Percentiles rank a stretch among this genome's conserved stretches.
These are phyloP conservation scores for Noccaea caerulescens DNA, from an alignment of 345 rosid species.

Conservation along the genomic window DNA sequence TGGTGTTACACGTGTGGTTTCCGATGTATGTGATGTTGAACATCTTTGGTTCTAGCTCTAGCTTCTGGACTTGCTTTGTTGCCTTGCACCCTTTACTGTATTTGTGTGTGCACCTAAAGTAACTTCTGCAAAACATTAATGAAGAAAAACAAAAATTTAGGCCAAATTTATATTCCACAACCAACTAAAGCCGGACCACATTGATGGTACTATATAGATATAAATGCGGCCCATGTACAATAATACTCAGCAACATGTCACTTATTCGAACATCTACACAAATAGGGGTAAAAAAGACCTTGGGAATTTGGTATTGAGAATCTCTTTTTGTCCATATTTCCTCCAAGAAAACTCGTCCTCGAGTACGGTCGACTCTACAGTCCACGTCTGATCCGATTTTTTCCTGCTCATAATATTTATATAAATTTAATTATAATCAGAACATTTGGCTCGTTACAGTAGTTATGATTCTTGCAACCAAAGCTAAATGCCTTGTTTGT, in stretches of 20 bases:
- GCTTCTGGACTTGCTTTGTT: conserved; percentile 79
- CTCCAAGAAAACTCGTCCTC: conserved; percentile 81
- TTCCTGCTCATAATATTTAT: conserved; percentile 52
- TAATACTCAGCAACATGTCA: conserved; percentile 23
- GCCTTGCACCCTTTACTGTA: conserved; percentile 70
- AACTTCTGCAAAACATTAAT: conserved; percentile 59
- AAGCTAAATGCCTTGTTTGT: conserved; percentile 10
- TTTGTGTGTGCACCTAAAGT: conserved; percentile 86
- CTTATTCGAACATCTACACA: background rate
- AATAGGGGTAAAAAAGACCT: conserved; percentile 51
- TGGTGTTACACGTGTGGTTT: conserved; percentile 63
- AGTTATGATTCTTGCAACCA: conserved; percentile 23
- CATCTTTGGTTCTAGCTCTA: conserved; percentile 53
- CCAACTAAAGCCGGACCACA: conserved; percentile 9
- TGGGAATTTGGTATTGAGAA: conserved; percentile 67
- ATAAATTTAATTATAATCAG: background rate
- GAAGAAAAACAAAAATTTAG: background rate
- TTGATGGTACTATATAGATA: conserved; percentile 6
- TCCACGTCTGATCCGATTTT: conserved; percentile 45
- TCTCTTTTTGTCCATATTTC: conserved; percentile 86
- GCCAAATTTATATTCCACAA: conserved; percentile 21
- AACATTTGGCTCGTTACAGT: background rate
- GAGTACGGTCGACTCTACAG: conserved; percentile 37
- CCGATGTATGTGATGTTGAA: conserved; percentile 61
- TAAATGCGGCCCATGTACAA: conserved; percentile 30